Conservation (phyloP, 1,284 basidiomycete genomes). For the Tetrapyrgos nigripes region DNA sequence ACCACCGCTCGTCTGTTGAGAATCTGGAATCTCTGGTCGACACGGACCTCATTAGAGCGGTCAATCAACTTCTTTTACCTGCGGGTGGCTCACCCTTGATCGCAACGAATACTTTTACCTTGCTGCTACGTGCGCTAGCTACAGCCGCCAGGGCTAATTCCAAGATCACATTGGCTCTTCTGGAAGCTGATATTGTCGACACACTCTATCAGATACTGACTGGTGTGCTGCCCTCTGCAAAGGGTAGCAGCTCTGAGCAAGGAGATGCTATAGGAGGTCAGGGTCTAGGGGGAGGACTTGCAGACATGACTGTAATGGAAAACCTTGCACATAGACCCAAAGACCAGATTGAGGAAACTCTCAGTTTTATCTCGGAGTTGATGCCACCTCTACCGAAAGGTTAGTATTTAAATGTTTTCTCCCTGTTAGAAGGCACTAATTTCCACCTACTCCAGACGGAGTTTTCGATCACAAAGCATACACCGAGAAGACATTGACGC, state of each 20-base stretch:
- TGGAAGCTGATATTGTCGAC: constrained; percentile 90
- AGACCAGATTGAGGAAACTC: constrained; percentile 93
- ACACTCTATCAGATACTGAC: constrained; percentile 94
- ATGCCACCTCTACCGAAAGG: constrained; percentile 92
- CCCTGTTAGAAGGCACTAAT: constrained; percentile 17
- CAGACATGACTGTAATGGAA: constrained; percentile 98
- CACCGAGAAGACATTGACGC: constrained; percentile 83
- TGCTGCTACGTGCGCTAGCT: constrained; percentile 86
- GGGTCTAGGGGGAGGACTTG: constrained; percentile 83
- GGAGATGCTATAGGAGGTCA: constrained; percentile 69
- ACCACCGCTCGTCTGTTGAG: constrained; percentile 82
- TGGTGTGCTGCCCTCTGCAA: constrained; percentile 81
- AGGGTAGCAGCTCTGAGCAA: constrained; percentile 63
- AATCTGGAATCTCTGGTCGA: constrained; percentile 89
- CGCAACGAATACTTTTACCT: constrained; percentile 86
- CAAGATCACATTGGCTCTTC: constrained; percentile 82
- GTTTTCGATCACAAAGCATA: constrained; percentile 93
- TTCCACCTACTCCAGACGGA: constrained; percentile 63
- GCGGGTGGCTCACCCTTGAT: constrained; percentile 87
- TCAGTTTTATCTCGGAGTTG: constrained; percentile 87
- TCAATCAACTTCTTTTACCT: constrained; percentile 87
- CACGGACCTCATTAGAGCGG: constrained; percentile 80
- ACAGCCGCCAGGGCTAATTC: constrained; percentile 88
- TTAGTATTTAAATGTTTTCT: constrained; percentile 35
- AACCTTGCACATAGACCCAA: constrained; percentile 96